phyloP scores from a whole-genome alignment of 768 basidiomycete species.

The Trametes cubensis region DNA sequence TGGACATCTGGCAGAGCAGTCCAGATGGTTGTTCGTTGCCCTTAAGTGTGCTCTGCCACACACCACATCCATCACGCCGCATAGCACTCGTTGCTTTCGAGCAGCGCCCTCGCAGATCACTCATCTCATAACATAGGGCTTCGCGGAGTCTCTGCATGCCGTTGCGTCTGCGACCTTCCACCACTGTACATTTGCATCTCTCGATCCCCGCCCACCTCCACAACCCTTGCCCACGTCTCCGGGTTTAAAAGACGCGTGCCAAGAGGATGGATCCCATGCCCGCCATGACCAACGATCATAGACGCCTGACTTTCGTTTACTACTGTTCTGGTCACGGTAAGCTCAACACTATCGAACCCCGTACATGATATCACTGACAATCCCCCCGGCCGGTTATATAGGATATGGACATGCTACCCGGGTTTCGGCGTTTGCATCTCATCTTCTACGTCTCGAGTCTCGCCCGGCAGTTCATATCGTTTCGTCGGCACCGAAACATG shows the following conservation, averaged over 20 bases:
- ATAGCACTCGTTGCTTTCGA: no score
- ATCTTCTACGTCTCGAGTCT: slow-evolving; percentile 52
- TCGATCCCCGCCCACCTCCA: not conserved
- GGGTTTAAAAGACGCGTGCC: not conserved
- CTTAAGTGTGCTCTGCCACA: not conserved
- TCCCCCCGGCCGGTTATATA: slow-evolving; percentile 28
- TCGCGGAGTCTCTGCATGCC: not conserved
- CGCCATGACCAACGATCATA: slow-evolving; percentile 7
- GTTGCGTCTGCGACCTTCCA: not conserved
- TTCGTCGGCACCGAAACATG: slow-evolving; percentile 73
- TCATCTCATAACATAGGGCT: no score
- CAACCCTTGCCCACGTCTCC: slow-evolving; percentile 4
- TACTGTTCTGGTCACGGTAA: slow-evolving; percentile 78
- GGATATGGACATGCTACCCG: slow-evolving; percentile 87
- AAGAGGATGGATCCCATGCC: not conserved
- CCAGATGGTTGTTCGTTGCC: not conserved
- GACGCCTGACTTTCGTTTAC: slow-evolving; percentile 53
- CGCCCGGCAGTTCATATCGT: slow-evolving; percentile 61
- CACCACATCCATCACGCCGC: not conserved
- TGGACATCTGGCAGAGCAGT: not conserved
- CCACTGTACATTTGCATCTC: not conserved
- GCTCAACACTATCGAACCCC: not conserved
- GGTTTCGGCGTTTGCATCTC: slow-evolving; percentile 70
- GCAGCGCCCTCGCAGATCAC: no score
- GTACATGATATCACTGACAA: no score